Evolutionary conservation across 208 protist species (phyloP), one percentile per base, ranked within the genome.

Genomic region (Leishmania arabica): DNA sequence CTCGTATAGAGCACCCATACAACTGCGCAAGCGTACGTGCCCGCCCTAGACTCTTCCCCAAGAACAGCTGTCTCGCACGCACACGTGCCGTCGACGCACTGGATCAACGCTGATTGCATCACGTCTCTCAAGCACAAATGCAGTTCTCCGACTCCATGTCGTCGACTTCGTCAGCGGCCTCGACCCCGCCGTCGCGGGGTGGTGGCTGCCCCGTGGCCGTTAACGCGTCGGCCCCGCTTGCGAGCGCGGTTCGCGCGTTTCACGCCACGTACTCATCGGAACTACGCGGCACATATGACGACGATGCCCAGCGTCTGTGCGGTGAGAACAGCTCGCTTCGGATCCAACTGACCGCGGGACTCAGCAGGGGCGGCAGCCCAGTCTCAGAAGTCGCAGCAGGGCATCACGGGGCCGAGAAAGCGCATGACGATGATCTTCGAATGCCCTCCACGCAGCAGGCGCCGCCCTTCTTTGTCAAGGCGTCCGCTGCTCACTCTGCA

Each of bases 161-260:
- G 8, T 71, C 76, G 45, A 56, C 11, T 17, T 70, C 76, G 8
- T 79, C 76, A 56, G 54, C 64, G 8, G 19, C 56, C 5, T 77
- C 74, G 17, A 68, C 53, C 37, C 74, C 74, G 8, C 7, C 56
- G 68, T 34, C 24, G 3, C 37, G 40, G 27, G 21, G 34, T 17
- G 27, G 9, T 42, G 74, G n/a, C 15, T 1, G 66, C 31, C 9
- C 5, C 11, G 31, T 47, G 49, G 53, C 6, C 54, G 72, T 24
- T 40, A 17, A 42, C 34, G 15, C 34, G 9, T 31, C 77, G 0
- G 74, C 34, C 8, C 60, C 68, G 15, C 77, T 68, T 6, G 56
- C 70, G 51, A 85, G 81, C 54, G 77, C 81, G 40, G 64, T 72
- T 21, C 70, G 81, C 21, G 77, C 81, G 3, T 85, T 85, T 58